Conservation (phyloP, 495 filamentous ascomycete species). For the Zalerion maritima region DNA sequence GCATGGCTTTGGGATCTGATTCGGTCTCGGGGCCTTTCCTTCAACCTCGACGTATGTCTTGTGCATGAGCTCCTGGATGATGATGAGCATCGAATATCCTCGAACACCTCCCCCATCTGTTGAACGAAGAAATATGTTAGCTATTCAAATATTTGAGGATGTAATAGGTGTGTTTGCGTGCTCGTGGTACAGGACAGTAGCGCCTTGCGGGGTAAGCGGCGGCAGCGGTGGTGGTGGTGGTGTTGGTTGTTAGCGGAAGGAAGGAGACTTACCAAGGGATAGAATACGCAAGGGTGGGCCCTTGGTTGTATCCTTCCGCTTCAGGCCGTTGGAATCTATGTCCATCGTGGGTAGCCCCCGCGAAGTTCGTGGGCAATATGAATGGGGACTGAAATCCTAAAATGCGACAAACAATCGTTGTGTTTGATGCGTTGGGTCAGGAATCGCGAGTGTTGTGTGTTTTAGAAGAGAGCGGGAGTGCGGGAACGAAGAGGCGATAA, state of each 20-base stretch:
- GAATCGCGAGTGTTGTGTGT: too few relatives aligned
- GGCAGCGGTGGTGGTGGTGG: too few relatives aligned
- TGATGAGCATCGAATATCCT: conserved; percentile 91
- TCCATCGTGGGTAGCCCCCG: too few relatives aligned
- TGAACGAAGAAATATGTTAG: conserved; percentile 1
- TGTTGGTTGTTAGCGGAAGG: too few relatives aligned
- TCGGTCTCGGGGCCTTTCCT: conserved; percentile 65
- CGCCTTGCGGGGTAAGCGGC: conserved; percentile 2
- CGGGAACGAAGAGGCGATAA: too few relatives aligned
- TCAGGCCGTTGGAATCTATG: conserved; percentile 13
- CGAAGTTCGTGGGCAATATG: too few relatives aligned
- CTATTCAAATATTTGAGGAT: conserved; percentile 6
- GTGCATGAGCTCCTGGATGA: conserved; percentile 94
- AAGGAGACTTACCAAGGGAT: conserved; percentile 71
- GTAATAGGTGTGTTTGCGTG: not conserved
- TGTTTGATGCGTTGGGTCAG: too few relatives aligned
- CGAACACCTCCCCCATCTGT: conserved; percentile 91
- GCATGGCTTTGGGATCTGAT: conserved; percentile 91
- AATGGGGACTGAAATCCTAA: too few relatives aligned
- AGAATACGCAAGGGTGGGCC: conserved; percentile 84
- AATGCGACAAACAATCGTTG: too few relatives aligned
- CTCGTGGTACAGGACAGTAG: conserved; percentile 1
- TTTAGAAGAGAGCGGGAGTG: too few relatives aligned
- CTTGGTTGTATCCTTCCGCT: conserved; percentile 83
- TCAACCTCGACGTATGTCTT: conserved; percentile 75